Conservation (phyloP, 768 basidiomycete genomes). For the Stropharia rugosoannulata region DNA sequence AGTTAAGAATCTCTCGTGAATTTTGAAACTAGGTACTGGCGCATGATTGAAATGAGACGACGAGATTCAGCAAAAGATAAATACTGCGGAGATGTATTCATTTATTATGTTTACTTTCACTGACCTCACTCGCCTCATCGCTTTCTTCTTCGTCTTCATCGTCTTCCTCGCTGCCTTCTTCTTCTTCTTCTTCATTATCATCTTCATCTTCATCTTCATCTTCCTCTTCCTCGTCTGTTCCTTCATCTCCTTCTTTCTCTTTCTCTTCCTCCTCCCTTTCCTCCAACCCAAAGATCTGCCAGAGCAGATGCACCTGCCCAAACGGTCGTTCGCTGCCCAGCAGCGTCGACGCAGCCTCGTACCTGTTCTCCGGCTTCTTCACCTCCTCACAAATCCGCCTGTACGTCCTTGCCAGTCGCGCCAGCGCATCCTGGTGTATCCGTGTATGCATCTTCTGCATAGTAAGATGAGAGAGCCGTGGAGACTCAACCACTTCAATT, state of each 20-base stretch:
- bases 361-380: constrained; percentile 70
- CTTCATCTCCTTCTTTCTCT: constrained; percentile 13
- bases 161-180: not conserved
- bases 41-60: no score
- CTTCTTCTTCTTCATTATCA: not conserved
- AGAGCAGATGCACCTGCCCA: constrained; percentile 70
- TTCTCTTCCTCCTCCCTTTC: constrained; percentile 29
- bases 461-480: constrained; percentile 73
- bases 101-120: no score
- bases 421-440: constrained; percentile 78
- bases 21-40: no score
- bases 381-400: constrained; percentile 74
- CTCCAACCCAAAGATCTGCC: constrained; percentile 78
- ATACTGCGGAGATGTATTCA: no score
- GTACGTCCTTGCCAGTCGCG: constrained; percentile 70
- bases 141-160: not conserved
- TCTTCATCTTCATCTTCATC: constrained; percentile 4
- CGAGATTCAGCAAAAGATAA: no score
- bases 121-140: no score
- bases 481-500: constrained; percentile 76
- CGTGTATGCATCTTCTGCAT: constrained; percentile 61
- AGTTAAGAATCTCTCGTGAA: no score
- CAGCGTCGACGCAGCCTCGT: constrained; percentile 89
- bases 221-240: constrained; percentile 15
- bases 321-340: constrained; percentile 83